These are phyloP conservation scores for Rosa persica DNA, from an alignment of 306 rosid genomes.

Conservation along the genomic window DNA sequence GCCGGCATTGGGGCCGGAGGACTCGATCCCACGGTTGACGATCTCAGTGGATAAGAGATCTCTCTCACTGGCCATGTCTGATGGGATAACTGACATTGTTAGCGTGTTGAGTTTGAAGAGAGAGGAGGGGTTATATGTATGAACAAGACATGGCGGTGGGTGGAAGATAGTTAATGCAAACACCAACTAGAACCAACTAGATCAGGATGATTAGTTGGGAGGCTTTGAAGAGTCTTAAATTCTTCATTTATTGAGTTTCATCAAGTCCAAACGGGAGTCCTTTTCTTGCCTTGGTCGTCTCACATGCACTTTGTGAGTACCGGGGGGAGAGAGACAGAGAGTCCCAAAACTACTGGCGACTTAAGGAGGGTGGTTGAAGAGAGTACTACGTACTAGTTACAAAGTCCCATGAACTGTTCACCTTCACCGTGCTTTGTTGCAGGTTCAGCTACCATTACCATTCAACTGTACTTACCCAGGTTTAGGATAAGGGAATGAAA, in stretches of 20 bases:
- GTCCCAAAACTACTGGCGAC: background rate
- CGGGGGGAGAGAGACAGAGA: background rate
- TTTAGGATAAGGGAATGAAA: background rate
- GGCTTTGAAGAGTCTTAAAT: slow-evolving; percentile 50
- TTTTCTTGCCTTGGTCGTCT: background rate
- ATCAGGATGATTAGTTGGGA: slow-evolving; percentile 59
- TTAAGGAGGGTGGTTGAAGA: slow-evolving; percentile 15
- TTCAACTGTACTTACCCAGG: background rate
- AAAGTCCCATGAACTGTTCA: background rate
- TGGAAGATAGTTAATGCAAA: slow-evolving; percentile 58
- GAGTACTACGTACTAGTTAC: background rate
- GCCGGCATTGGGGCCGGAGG: slow-evolving; percentile 90
- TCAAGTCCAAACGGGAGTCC: slow-evolving; percentile 4
- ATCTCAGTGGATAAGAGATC: slow-evolving; percentile 85
- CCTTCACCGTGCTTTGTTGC: background rate
- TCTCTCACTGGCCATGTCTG: slow-evolving; percentile 61
- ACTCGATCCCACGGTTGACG: slow-evolving; percentile 82
- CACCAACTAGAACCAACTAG: slow-evolving; percentile 44
- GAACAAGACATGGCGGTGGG: slow-evolving; percentile 33
- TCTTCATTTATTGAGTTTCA: slow-evolving; percentile 56
- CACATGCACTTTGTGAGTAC: slow-evolving; percentile 18
- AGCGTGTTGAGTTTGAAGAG: background rate
- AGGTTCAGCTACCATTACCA: background rate
- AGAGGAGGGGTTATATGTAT: background rate
- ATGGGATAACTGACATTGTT: background rate